A percentile compares a stretch with the other conserved stretches of the same genome.
phyloP scores from a whole-genome alignment of 1,284 basidiomycete species.

The Bondarzewia mesenterica region DNA sequence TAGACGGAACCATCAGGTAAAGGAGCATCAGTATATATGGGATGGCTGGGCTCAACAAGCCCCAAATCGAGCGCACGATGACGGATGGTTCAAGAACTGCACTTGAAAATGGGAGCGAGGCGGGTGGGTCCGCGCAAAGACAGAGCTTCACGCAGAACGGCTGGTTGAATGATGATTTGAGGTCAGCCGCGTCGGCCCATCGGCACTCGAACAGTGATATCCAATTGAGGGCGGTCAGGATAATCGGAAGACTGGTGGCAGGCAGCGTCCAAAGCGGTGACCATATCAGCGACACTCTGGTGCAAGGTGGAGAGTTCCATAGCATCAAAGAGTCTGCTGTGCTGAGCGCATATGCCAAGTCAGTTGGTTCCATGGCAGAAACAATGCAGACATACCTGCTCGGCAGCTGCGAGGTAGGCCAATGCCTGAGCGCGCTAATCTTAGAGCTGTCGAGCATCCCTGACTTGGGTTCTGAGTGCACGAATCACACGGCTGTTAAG shows the following conservation, averaged over 20 bases:
- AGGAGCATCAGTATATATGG: constrained; percentile 14
- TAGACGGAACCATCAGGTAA: neutral
- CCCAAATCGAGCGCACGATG: constrained; percentile 23
- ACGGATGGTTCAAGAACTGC: constrained; percentile 20
- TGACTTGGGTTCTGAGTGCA: too few species aligned
- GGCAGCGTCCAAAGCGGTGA: constrained; percentile 16
- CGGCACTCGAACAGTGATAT: constrained; percentile 6
- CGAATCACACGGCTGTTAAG: too few species aligned
- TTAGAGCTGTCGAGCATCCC: too few species aligned
- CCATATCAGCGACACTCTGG: constrained; percentile 12
- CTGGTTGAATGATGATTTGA: constrained; percentile 19
- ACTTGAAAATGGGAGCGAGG: constrained; percentile 16
- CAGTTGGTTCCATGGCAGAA: too few species aligned
- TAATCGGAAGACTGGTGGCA: constrained; percentile 15
- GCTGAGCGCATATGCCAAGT: too few species aligned
- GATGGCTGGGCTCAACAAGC: constrained; percentile 20
- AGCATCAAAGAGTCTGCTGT: too few species aligned
- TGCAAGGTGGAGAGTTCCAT: too few species aligned
- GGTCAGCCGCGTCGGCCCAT: constrained; percentile 21
- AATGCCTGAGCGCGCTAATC: too few species aligned
- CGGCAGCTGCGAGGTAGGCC: too few species aligned
- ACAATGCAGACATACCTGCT: too few species aligned
- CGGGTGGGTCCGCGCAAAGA: constrained; percentile 19
- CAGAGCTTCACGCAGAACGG: constrained; percentile 18
- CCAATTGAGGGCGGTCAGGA: constrained; percentile 10